Conservation (phyloP, 2,329 filamentous ascomycete species). For the Nigrospora osmanthi region DNA sequence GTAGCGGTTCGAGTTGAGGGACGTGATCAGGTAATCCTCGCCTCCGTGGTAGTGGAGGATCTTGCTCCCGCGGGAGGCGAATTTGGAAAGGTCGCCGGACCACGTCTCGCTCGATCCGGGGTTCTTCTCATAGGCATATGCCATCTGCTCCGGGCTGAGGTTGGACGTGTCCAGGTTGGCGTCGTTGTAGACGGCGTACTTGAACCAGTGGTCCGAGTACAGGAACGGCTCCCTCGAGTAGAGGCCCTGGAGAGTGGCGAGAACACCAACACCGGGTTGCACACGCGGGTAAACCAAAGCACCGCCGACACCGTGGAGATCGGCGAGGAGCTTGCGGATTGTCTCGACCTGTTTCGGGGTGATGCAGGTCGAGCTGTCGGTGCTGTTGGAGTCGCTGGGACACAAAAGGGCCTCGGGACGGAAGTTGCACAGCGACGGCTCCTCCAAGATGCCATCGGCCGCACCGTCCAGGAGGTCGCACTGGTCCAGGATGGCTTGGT, state of each 20-base stretch:
- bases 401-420: constrained; percentile 24
- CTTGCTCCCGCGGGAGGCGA: constrained; percentile 30
- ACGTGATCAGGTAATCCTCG: constrained; percentile 33
- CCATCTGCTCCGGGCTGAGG: constrained; percentile 28
- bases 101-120: constrained; percentile 14
- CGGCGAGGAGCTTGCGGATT: constrained; percentile 4
- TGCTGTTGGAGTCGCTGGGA: constrained; percentile 12
- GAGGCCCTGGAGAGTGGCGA: constrained; percentile 17
- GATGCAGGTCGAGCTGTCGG: not conserved
- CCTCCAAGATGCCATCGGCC: constrained; percentile 29
- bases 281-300: constrained; percentile 41
- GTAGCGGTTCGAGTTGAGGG: constrained; percentile 34
- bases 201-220: constrained; percentile 35
- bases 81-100: constrained; percentile 26
- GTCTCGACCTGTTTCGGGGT: constrained; percentile 5
- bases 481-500: constrained; percentile 24
- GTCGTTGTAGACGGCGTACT: constrained; percentile 39
- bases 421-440: constrained; percentile 28
- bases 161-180: constrained; percentile 29
- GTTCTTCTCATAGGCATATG: constrained; percentile 7
- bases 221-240: constrained; percentile 29
- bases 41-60: constrained; percentile 36
- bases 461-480: constrained; percentile 33
- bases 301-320: constrained; percentile 15
- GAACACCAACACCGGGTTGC: constrained; percentile 34